phyloP scores from a whole-genome alignment of 768 basidiomycete genomes.

The Clitopilus passeckerianus region DNA sequence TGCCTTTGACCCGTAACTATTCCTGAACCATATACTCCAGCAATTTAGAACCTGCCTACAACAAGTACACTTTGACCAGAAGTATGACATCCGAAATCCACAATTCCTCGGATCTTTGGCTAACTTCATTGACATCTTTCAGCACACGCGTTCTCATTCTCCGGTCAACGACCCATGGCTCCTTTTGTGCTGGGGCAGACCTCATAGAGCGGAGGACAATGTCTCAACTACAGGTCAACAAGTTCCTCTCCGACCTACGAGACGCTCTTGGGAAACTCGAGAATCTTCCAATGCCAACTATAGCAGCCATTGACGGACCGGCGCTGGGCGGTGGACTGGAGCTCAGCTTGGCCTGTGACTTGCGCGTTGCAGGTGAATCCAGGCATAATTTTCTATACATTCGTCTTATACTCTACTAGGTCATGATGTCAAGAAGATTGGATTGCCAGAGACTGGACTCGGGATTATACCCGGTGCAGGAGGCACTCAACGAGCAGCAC shows the following conservation, averaged over 20 bases:
- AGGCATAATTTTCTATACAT: neutral
- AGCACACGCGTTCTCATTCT: slow-evolving; percentile 80
- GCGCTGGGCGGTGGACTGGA: slow-evolving; percentile 94
- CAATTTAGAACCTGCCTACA: slow-evolving; percentile 71
- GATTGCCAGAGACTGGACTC: slow-evolving; percentile 72
- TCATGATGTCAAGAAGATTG: slow-evolving; percentile 73
- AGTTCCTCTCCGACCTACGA: slow-evolving; percentile 76
- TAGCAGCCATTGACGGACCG: slow-evolving; percentile 90
- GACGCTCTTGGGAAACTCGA: slow-evolving; percentile 72
- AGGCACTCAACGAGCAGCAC: slow-evolving; percentile 79
- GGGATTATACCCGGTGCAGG: slow-evolving; percentile 92
- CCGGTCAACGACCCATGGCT: slow-evolving; percentile 68
- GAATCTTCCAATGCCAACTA: slow-evolving; percentile 79
- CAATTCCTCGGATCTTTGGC: too few relatives aligned
- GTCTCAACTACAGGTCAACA: slow-evolving; percentile 66
- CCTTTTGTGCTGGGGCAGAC: slow-evolving; percentile 93
- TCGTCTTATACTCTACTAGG: slow-evolving; percentile 28
- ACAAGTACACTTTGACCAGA: slow-evolving; percentile 59
- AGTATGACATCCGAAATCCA: slow-evolving; percentile 26
- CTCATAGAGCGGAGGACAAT: slow-evolving; percentile 82
- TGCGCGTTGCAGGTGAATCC: slow-evolving; percentile 77
- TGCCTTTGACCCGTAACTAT: slow-evolving; percentile 4
- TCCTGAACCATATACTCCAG: slow-evolving; percentile 28
- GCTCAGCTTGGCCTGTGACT: slow-evolving; percentile 81
- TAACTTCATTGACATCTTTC: slow-evolving; percentile 1